Conservation (phyloP, 2,329 filamentous ascomycete species). For the Daldinia eschscholtzii region DNA sequence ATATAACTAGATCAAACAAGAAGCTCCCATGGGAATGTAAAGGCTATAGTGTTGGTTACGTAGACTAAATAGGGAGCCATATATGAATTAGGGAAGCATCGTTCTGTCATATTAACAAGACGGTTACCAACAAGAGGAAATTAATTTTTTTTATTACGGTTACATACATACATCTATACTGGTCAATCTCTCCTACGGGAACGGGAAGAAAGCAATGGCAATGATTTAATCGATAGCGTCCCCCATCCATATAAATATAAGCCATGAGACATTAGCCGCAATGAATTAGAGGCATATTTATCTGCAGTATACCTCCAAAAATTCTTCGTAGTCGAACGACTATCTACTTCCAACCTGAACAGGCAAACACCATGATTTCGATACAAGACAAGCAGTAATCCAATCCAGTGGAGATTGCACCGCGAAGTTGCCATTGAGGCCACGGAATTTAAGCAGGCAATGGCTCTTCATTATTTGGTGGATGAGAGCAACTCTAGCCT, state of each 20-base stretch:
- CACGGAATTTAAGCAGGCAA: background rate
- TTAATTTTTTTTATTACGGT: background rate
- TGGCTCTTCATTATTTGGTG: background rate
- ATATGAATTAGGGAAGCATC: background rate
- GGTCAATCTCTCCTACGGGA: background rate
- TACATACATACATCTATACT: background rate
- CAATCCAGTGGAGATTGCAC: background rate
- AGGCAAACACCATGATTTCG: background rate
- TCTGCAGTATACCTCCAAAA: background rate
- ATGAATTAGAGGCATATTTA: background rate
- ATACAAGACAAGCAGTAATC: background rate
- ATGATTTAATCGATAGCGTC: background rate
- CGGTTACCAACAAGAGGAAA: background rate
- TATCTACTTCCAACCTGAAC: background rate
- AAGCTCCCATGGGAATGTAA: no score
- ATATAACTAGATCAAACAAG: no score
- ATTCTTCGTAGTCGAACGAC: background rate
- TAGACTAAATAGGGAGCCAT: background rate
- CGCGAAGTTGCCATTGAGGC: background rate
- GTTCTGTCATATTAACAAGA: background rate
- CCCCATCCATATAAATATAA: background rate
- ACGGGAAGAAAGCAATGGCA: background rate
- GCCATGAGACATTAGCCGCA: background rate
- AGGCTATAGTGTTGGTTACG: background rate
- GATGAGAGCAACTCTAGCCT: background rate